Base-by-base conservation (phyloP, 1,284 basidiomycete species). In the Apiotrichum gracile region DNA sequence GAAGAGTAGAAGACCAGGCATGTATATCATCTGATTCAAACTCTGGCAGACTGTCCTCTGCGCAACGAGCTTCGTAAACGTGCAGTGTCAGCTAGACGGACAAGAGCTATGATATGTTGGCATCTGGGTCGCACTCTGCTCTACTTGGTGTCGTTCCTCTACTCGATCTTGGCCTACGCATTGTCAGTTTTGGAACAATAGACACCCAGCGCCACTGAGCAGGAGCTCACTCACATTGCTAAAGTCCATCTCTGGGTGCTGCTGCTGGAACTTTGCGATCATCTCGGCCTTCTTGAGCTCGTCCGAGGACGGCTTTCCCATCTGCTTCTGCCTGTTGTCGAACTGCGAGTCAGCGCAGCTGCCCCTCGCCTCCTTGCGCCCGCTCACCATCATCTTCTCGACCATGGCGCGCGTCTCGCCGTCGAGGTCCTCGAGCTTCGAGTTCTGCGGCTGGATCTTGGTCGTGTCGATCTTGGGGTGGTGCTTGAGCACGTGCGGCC, bases 341-440 rank as follows among this genome's bases (percentile, higher is more conserved):
- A 92, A 97, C 91, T 94, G 67, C n/a, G n/a, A n/a, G n/a, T n/a
- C n/a, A n/a, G n/a, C n/a, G n/a, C n/a, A n/a, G n/a, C n/a, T n/a
- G n/a, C n/a, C n/a, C n/a, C n/a, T n/a, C n/a, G n/a, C n/a, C n/a
- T n/a, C n/a, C n/a, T n/a, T n/a, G n/a, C 40, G 4, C 43, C 45
- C 47, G 42, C 39, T 16, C 76, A 92, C 93, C 94, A 99, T 98
- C 96, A 99, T 99, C 79, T 98, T 98, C 77, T 99, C 96, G 0
- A 99, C 96, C 89, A 98, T 91, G 0, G 89, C 91, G 63, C 94
- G 88, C 27, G 71, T 77, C 57, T 75, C 71, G 3, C 64, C 87
- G 66, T 98, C 96, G 29, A 99, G 81, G 66, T 99, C 96, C 67
- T 91, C 89, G 51, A 99, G 80, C 71, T 96, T 96, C 66, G 92